Evolutionary conservation across 108 stramenopile genomes (phyloP).

Genomic region (Cyclotella cryptica): DNA sequence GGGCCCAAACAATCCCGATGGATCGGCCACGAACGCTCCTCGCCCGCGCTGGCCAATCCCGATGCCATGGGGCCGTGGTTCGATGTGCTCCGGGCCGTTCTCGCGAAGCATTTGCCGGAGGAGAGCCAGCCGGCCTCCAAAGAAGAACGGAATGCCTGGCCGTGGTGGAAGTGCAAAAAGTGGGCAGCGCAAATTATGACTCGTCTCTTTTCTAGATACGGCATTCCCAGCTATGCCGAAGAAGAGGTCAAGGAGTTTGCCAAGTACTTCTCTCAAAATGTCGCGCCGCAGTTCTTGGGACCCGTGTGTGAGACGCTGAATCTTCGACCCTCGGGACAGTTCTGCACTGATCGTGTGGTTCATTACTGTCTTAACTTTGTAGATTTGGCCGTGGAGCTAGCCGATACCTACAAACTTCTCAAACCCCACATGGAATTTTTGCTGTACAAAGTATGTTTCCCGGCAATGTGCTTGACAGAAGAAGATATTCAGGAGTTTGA

Average conservation of each 20-base stretch:
- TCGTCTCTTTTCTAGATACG: slow-evolving; percentile 94
- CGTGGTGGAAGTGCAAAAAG: slow-evolving; percentile 99
- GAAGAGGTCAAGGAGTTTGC: slow-evolving; percentile 92
- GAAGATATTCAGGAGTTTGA: slow-evolving; percentile 94
- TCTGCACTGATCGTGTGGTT: slow-evolving; percentile 95
- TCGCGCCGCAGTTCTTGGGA: slow-evolving; percentile 87
- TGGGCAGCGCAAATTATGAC: slow-evolving; percentile 96
- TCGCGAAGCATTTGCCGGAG: slow-evolving; percentile 85
- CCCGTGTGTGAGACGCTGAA: slow-evolving; percentile 93
- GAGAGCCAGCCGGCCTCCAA: slow-evolving; percentile 81
- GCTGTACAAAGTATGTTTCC: slow-evolving; percentile 96
- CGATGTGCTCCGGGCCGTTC: slow-evolving; percentile 70
- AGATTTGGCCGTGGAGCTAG: slow-evolving; percentile 89
- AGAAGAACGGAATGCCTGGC: slow-evolving; percentile 93
- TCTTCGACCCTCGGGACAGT: slow-evolving; percentile 86
- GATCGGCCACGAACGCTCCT: slow-evolving; percentile 41
- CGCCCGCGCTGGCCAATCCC: slow-evolving; percentile 69
- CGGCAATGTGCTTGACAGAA: slow-evolving; percentile 88
- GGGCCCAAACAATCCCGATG: slow-evolving; percentile 65
- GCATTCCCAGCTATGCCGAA: slow-evolving; percentile 92
- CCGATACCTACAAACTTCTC: slow-evolving; percentile 94
- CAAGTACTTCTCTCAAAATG: slow-evolving; percentile 83
- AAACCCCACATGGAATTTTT: slow-evolving; percentile 98
- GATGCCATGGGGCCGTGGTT: slow-evolving; percentile 92
- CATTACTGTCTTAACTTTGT: slow-evolving; percentile 95